Evolutionary conservation across 2,329 filamentous ascomycete genomes (phyloP), one percentile per base, ranked within the genome.

Genomic region (Arachnomyces sp.): DNA sequence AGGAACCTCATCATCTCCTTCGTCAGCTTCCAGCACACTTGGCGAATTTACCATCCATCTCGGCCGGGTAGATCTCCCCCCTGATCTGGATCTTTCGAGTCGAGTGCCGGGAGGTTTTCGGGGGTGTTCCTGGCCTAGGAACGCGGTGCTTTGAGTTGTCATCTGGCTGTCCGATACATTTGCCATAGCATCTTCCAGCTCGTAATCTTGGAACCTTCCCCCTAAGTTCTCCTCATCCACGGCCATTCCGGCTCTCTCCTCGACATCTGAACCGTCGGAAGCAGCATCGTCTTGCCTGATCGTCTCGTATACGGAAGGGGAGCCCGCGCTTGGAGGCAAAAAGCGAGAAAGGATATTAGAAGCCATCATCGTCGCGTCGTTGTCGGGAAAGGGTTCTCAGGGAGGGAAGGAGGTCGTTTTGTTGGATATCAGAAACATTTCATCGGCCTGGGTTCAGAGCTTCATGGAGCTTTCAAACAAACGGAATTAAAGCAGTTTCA

Each of bases 1-100:
- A 2, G 79, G 79, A 2, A 83, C 78, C 50, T 81, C 77, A 37
- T 79, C 75, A 50, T 80, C 75, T 28, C 73, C 69, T 36, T 78
- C 74, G 31, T 70, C 65, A n/a, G 61, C 50, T 34, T 67, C 44
- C 16, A 44, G 57, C 43, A 45, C 52, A 28, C 44, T 48, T 39
- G 48, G 44, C 13, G 44, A 40, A 28, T 57, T 48, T 31, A 60
- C 57, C 48, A 62, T 60, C 65, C 65, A 66, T 36, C 55, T 56
- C 31, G 57, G 55, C 42, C 58, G 32, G 15, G 16, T 31, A 18
- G 36, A 50, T n/a, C 51, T 52, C n/a, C 48, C 48, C n/a, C 50
- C 51, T 7, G 48, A 39, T 46, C 54, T 60, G 56, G 57, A 61
- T 29, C 52, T 52, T 13, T 56, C 50, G 11, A 25, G 33, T 9